Base-by-base conservation (phyloP, 2,329 filamentous ascomycete species). In the Microdochium nivale region DNA sequence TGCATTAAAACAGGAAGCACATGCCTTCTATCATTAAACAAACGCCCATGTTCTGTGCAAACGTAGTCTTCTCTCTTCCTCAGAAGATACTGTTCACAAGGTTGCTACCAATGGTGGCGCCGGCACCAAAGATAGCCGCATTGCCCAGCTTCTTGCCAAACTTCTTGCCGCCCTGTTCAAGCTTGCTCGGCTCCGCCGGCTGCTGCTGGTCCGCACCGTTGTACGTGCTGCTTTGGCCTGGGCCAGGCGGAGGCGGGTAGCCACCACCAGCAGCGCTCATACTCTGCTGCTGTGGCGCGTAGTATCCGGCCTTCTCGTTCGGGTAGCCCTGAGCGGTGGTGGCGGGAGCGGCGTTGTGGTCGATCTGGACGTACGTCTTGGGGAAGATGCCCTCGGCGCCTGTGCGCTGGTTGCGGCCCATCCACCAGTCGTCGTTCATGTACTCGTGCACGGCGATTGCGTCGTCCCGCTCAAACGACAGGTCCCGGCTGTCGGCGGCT, bases 121-220 rank as follows among this genome's bases (percentile, higher is more conserved):
- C 91, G 48, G 92, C 92, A 67, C 92, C 92, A 62, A 95, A 95
- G 59, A 96, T 90, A 25, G 90, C 90, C 46, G 79, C 78, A 60
- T 84, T 84, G 7, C 92, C 92, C 63, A 92, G 68, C 77, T 96
- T 97, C 81, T 95, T 95, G 59, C 92, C 91, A 70, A 96, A 88
- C 74, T 96, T 96, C 83, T 96, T 96, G 52, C 89, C 90, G 52
- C 84, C 80, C 69, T 89, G 78, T 56, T 83, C 78, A 16, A 84
- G 88, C 77, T 35, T n/a, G n/a, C n/a, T n/a, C n/a, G n/a, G 83
- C 81, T 2, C 94, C 80, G 46, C 88, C 87, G 70, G 94, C 78
- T 24, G 80, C 80, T 53, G 90, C 90, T 70, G 87, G 27, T 30
- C 84, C 59, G 86, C 81, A 49, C 79, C 71, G 61, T 87, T 85